Evolutionary conservation across 805 yeast species (phyloP), one percentile per base, ranked within the genome.

Genomic region (Metschnikowia hibisci): DNA sequence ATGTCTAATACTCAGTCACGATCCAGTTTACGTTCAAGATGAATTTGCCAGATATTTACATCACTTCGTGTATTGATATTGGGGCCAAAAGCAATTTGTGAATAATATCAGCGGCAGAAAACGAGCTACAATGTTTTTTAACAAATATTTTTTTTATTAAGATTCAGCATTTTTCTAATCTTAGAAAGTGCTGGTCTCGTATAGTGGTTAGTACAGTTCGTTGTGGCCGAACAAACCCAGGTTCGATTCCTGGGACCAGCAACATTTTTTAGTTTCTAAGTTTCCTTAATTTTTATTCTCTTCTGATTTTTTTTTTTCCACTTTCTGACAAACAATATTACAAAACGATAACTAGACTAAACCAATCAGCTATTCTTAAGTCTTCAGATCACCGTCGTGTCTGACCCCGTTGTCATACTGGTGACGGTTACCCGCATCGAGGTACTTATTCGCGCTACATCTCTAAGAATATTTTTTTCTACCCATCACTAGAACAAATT

Each of bases 211-310:
- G 82, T 78, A 78, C 82, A 76, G 76, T 66, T 76, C 82, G 78
- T 78, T 78, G 82, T 78, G 82, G 82, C 82, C 78, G 82, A 75
- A 67, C 76, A 77, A 74, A 77, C 82, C 82, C 80, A 75, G 76
- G 82, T 78, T 78, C 83, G 82, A 77, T 77, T 78, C 82, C 78
- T 74, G 82, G 82, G 72, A 68, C 71, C 81, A 81, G 82, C 82
- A 78, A 14, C 47, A 46, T 53, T 61, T 66, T 68, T 61, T 53
- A 7, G 10, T 27, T 18, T n/a, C 14, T n/a, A 6, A 14, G 7
- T n/a, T 32, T 27, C n/a, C 20, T 13, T 6, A 12, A 3, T 18
- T 20, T 34, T 34, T 41, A 1, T 10, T 9, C 7, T 27, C 16
- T 18, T 13, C 14, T n/a, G 5, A 9, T 25, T 12, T 26, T 13